A percentile compares a stretch with the other conserved stretches of the same genome.
These are phyloP conservation scores for Chlamydomonas asymmetrica DNA, from an alignment of 139 green algal genomes.

Conservation along the genomic window DNA sequence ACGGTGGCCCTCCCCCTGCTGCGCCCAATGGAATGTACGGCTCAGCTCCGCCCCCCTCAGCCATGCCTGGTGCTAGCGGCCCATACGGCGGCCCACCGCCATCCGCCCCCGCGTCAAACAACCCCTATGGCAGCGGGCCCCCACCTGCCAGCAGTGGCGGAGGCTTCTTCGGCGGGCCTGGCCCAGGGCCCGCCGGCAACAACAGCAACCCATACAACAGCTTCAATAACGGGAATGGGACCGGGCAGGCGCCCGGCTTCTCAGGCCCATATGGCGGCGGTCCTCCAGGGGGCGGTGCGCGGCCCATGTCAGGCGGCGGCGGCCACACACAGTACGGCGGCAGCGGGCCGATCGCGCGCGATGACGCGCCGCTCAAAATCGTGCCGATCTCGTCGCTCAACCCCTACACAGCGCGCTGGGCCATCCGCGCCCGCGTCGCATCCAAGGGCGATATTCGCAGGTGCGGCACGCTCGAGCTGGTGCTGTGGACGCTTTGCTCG, in stretches of 20 bases:
- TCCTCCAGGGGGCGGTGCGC: slow-evolving; percentile 5
- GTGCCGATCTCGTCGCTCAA: slow-evolving; percentile 89
- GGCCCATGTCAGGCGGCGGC: slow-evolving; percentile 22
- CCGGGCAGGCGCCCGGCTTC: not conserved
- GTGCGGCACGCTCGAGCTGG: slow-evolving; percentile 46
- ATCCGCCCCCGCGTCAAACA: not conserved
- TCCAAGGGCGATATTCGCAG: slow-evolving; percentile 72
- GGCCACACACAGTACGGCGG: slow-evolving; percentile 32
- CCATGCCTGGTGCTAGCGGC: not conserved
- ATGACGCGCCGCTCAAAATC: slow-evolving; percentile 68
- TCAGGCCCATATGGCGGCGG: slow-evolving; percentile 24
- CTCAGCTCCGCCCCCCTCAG: slow-evolving; percentile 11
- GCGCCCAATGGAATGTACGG: not conserved
- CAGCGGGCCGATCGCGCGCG: slow-evolving; percentile 42
- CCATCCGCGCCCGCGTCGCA: slow-evolving; percentile 90
- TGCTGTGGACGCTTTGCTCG: slow-evolving; percentile 19
- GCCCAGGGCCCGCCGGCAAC: not conserved
- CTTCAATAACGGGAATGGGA: not conserved
- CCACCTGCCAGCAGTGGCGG: too few species aligned
- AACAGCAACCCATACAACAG: not conserved
- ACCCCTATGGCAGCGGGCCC: not conserved
- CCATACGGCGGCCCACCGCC: slow-evolving; percentile 23
- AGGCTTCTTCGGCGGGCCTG: not conserved
- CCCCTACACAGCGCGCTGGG: slow-evolving; percentile 93
- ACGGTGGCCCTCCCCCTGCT: not conserved